Conservation (phyloP, 768 basidiomycete species). For the Pleurotus eryngii region DNA sequence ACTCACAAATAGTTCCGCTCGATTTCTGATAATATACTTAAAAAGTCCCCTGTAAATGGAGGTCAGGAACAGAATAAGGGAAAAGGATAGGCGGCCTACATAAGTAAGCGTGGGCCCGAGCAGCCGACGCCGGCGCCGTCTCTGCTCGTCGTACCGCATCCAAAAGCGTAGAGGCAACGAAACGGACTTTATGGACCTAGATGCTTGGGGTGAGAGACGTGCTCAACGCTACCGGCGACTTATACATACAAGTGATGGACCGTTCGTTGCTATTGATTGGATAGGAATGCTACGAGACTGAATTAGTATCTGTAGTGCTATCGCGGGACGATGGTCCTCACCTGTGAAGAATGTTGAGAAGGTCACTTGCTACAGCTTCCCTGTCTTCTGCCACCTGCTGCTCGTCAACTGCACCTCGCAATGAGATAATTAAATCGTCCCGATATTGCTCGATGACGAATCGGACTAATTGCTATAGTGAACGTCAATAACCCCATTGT, state of each 20-base stretch:
- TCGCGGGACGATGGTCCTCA: conserved; percentile 20
- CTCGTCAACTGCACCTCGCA: conserved; percentile 65
- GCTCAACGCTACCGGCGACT: conserved; percentile 11
- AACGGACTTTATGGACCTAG: conserved; percentile 88
- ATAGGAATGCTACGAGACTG: conserved; percentile 72
- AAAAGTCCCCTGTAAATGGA: conserved; percentile 72
- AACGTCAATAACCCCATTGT: background rate
- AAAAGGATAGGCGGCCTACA: conserved; percentile 55
- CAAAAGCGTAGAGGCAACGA: conserved; percentile 86
- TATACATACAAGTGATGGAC: conserved; percentile 63
- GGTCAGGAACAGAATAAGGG: conserved; percentile 11
- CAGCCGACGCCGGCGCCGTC: conserved; percentile 74
- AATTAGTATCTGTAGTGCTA: conserved; percentile 7
- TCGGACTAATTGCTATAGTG: conserved; percentile 79
- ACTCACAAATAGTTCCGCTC: conserved; percentile 84
- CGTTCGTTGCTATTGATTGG: conserved; percentile 88
- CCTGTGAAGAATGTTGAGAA: conserved; percentile 85
- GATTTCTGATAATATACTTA: conserved; percentile 88
- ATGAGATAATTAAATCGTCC: conserved; percentile 71
- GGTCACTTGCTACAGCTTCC: conserved; percentile 83
- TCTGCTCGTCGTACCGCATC: conserved; percentile 82
- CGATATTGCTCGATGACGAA: conserved; percentile 92
- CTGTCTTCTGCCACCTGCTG: conserved; percentile 65
- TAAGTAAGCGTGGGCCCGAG: conserved; percentile 82
- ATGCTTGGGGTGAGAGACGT: conserved; percentile 10